Evolutionary conservation across 768 basidiomycete species (phyloP).

Genomic region (Mycena vulgaris): DNA sequence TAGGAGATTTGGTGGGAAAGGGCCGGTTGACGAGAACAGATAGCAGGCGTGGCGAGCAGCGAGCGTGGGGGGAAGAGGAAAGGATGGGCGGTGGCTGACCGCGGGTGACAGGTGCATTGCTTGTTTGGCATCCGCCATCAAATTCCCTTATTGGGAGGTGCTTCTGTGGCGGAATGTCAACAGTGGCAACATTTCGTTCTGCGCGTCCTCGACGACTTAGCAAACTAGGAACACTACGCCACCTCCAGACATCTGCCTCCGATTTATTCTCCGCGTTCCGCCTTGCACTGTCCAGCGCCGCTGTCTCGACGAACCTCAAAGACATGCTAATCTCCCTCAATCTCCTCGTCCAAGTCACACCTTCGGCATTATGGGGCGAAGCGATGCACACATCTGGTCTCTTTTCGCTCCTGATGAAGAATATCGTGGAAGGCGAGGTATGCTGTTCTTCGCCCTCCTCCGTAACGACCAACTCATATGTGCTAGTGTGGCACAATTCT

Average conservation of each 20-base stretch:
- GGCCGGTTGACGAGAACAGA: too few species aligned
- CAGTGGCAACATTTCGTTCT: too few species aligned
- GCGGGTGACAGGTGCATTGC: too few species aligned
- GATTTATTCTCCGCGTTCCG: slow-evolving; percentile 73
- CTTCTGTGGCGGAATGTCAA: too few species aligned
- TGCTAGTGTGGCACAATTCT: slow-evolving; percentile 58
- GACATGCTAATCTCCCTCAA: slow-evolving; percentile 73
- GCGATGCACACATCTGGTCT: slow-evolving; percentile 82
- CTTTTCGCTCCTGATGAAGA: slow-evolving; percentile 73
- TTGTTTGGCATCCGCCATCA: too few species aligned
- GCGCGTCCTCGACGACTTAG: too few species aligned
- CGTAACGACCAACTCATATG: slow-evolving; percentile 12
- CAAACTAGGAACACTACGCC: too few species aligned
- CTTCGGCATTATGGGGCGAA: slow-evolving; percentile 78
- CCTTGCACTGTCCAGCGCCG: slow-evolving; percentile 64
- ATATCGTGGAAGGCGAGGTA: slow-evolving; percentile 79
- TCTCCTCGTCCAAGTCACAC: slow-evolving; percentile 75
- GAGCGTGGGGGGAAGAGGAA: too few species aligned
- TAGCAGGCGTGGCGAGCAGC: too few species aligned
- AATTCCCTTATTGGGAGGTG: too few species aligned
- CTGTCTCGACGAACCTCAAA: slow-evolving; percentile 69
- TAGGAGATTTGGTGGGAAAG: too few species aligned
- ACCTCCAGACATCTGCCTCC: slow-evolving; percentile 68
- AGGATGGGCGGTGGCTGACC: too few species aligned
- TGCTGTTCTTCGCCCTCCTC: neutral